Evolutionary conservation across 176 grass and related monocot genomes (phyloP), one percentile per base, ranked within the genome.

Genomic region (Avena eriantha): DNA sequence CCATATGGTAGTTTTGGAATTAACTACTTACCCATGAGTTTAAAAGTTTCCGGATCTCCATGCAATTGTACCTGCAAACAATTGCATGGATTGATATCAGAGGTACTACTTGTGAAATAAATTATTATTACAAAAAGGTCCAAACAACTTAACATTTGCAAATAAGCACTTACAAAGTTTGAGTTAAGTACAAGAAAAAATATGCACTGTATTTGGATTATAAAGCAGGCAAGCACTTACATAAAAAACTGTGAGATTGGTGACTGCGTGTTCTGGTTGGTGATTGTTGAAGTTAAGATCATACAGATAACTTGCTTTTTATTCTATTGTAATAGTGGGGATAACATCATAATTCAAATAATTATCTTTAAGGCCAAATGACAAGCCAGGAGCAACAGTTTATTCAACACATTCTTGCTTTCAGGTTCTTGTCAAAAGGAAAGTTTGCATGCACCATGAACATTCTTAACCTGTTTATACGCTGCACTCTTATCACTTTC

Each of bases 21-120:
- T 36, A 48, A 83, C 18, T 88, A 46, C 86, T 94, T 90, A 93
- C 89, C 92, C 89, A 97, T 92, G 83, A 83, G 83, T 79, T 77
- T 54, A 51, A 31, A 77, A 34, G 73, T 77, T 77, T 33, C 73
- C 2, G 48, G 73, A 77, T 77, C 73, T 31, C 15, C 73, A 77
- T 77, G 29, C 73, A 77, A 51, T 18, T 77, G 48, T 34, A 77
- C 26, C 73, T 77, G 73, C 73, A 76, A 77, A 67, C 33, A 33
- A 10, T 53, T 58, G 73, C 41, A 78, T 59, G 10, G 33, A 81
- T 59, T 61, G 47, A 83, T 71, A 31, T n/a, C 39, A 78, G 50
- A 10, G 18, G 69, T 33, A 69, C 8, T 33, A 48, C 10, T 77
- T 47, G 33, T 48, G 17, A 47, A 69, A 59, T 65, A 34, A 77